Evolutionary conservation across 2,329 filamentous ascomycete genomes (phyloP).

Genomic region (Apiospora aurea): DNA sequence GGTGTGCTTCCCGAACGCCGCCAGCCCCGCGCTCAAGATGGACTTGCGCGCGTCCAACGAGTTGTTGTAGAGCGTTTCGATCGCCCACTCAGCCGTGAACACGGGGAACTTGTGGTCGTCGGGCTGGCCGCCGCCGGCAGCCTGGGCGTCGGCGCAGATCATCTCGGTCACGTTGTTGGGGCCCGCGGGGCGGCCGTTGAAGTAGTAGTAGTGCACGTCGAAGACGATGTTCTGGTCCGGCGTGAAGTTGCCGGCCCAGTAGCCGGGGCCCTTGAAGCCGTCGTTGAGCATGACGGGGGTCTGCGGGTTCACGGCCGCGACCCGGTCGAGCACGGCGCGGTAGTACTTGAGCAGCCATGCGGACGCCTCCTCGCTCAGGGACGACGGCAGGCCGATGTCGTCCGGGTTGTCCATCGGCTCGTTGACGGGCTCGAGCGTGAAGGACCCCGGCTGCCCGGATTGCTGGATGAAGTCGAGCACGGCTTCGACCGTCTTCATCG

Average conservation of each 20-base stretch:
- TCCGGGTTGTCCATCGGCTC: constrained; percentile 22
- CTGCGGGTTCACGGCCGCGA: constrained; percentile 3
- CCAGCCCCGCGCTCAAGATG: constrained; percentile 3
- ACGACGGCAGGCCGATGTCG: background rate
- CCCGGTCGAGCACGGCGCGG: background rate
- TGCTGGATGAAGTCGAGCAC: constrained; percentile 23
- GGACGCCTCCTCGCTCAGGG: constrained; percentile 13
- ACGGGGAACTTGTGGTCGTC: background rate
- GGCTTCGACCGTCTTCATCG: constrained; percentile 14
- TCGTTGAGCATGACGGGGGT: constrained; percentile 20
- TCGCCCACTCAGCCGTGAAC: constrained; percentile 14
- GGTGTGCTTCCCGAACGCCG: constrained; percentile 16
- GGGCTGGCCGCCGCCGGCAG: background rate
- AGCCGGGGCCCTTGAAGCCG: constrained; percentile 3
- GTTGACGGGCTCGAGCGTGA: constrained; percentile 13
- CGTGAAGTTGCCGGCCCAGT: constrained; percentile 12
- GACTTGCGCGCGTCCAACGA: constrained; percentile 4
- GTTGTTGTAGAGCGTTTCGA: constrained; percentile 15
- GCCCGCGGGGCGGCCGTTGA: constrained; percentile 7
- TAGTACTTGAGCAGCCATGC: constrained; percentile 13
- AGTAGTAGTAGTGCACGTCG: constrained; percentile 23
- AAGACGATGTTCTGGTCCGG: constrained; percentile 11
- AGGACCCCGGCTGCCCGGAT: background rate
- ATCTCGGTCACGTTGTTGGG: constrained; percentile 17
- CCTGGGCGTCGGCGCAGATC: constrained; percentile 8